phyloP scores from a whole-genome alignment of 805 yeast genomes.

The Yamadazyma kitorensis region DNA sequence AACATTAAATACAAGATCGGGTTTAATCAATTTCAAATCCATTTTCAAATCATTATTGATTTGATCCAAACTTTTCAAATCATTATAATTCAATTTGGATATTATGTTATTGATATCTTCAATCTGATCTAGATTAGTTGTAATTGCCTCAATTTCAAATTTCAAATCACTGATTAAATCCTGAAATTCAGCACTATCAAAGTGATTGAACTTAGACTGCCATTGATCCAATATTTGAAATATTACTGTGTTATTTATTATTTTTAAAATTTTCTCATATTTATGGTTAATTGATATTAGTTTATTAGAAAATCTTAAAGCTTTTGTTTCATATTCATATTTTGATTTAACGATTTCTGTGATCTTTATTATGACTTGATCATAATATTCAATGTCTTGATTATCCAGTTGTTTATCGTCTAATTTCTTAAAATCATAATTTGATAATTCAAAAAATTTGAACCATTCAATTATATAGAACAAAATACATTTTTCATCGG shows the following conservation, averaged over 20 bases:
- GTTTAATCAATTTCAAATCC: conserved; percentile 6
- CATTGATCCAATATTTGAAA: conserved; percentile 3
- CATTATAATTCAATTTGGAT: conserved; percentile 8
- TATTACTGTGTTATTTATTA: not conserved
- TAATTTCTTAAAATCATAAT: too few relatives aligned
- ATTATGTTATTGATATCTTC: conserved; percentile 8
- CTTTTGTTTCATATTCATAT: conserved; percentile 29
- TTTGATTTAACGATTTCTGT: conserved; percentile 18
- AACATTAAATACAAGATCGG: conserved; percentile 2
- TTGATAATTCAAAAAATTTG: conserved; percentile 32
- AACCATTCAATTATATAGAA: conserved; percentile 61
- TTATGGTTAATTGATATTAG: conserved; percentile 12
- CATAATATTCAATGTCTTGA: conserved; percentile 5
- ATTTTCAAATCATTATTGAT: conserved; percentile 4
- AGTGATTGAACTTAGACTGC: conserved; percentile 1
- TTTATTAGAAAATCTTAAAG: conserved; percentile 27
- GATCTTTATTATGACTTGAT: conserved; percentile 13
- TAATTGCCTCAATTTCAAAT: conserved; percentile 1
- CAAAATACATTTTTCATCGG: conserved; percentile 61
- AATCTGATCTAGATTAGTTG: conserved; percentile 5
- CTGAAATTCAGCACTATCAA: conserved; percentile 1
- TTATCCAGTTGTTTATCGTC: too few relatives aligned
- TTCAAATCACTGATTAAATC: conserved; percentile 1
- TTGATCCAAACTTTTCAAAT: conserved; percentile 7
- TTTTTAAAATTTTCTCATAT: conserved; percentile 2